Evolutionary conservation across 768 basidiomycete genomes (phyloP).

Genomic region (Dentipellis fragilis): DNA sequence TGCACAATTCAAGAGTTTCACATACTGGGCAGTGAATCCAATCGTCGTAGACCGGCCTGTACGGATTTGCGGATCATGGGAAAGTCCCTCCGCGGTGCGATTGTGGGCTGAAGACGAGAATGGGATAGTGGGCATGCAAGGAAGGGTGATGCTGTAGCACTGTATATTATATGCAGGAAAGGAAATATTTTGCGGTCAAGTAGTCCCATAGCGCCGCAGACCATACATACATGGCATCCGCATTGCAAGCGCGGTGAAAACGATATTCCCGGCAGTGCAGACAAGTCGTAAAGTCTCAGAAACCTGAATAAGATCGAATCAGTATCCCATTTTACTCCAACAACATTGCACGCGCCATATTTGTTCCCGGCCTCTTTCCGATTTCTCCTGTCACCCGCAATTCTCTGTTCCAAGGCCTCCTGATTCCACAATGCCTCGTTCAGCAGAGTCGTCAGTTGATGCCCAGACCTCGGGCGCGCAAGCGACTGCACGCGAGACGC

Average conservation of each 20-base stretch:
- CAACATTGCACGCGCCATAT: constrained; percentile 46
- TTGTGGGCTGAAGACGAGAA: constrained; percentile 53
- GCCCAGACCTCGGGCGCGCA: too few species aligned
- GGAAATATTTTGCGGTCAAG: too few species aligned
- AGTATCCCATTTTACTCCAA: not conserved
- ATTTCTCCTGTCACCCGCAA: constrained; percentile 74
- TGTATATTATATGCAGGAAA: not conserved
- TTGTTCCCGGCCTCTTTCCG: constrained; percentile 88
- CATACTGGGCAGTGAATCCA: constrained; percentile 63
- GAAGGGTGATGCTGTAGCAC: constrained; percentile 22
- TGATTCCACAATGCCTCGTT: constrained; percentile 79
- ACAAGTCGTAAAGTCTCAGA: not conserved
- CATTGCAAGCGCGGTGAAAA: too few species aligned
- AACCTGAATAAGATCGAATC: not conserved
- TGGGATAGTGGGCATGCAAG: constrained; percentile 63
- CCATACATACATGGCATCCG: too few species aligned
- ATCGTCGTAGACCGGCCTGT: constrained; percentile 41
- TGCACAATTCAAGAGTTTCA: constrained; percentile 39
- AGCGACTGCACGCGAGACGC: too few species aligned
- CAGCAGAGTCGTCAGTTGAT: constrained; percentile 73
- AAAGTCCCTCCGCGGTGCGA: constrained; percentile 26
- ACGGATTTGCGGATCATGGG: constrained; percentile 38
- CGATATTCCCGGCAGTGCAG: too few species aligned
- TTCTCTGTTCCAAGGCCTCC: constrained; percentile 72
- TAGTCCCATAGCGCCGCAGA: too few species aligned